These are phyloP conservation scores for Ehretia macrophylla DNA, from an alignment of 257 asterid genomes.

Conservation along the genomic window DNA sequence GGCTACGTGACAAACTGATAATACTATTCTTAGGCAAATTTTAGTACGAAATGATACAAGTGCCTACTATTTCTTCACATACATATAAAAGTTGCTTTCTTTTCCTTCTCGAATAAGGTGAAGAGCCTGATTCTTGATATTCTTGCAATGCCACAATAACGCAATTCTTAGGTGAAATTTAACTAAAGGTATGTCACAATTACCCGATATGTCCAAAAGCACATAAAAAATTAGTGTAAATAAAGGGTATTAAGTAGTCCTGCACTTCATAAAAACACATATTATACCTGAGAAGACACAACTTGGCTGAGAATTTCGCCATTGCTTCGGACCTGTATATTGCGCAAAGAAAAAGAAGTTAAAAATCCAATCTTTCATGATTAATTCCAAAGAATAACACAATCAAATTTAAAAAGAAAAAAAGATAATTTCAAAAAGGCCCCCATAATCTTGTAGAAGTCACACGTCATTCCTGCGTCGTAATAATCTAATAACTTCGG, in stretches of 20 bases:
- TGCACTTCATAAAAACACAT: not conserved
- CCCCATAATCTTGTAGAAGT: too few species aligned
- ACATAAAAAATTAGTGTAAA: not conserved
- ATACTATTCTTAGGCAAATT: too few species aligned
- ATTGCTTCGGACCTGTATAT: conserved; percentile 67
- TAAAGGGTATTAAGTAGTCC: not conserved
- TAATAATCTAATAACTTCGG: too few species aligned
- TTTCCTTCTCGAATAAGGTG: not conserved
- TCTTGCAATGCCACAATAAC: not conserved
- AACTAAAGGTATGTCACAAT: not conserved
- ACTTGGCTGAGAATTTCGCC: conserved; percentile 95
- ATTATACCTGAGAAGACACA: conserved; percentile 78
- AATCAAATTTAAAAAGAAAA: conserved; percentile 5
- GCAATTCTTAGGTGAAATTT: conserved; percentile 6
- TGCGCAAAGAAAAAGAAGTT: conserved; percentile 10
- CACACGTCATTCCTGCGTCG: too few species aligned
- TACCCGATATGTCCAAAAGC: not conserved
- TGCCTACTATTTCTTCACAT: not conserved
- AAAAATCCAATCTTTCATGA: not conserved
- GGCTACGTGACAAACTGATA: too few species aligned
- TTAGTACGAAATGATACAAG: not conserved
- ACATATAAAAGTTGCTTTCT: not conserved
- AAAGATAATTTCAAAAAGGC: not conserved
- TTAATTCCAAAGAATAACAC: not conserved
- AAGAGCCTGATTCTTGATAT: not conserved